A percentile compares a stretch with the other conserved stretches of the same genome.
These are phyloP conservation scores for Suillus luteus DNA, from an alignment of 768 basidiomycete species.

Conservation along the genomic window DNA sequence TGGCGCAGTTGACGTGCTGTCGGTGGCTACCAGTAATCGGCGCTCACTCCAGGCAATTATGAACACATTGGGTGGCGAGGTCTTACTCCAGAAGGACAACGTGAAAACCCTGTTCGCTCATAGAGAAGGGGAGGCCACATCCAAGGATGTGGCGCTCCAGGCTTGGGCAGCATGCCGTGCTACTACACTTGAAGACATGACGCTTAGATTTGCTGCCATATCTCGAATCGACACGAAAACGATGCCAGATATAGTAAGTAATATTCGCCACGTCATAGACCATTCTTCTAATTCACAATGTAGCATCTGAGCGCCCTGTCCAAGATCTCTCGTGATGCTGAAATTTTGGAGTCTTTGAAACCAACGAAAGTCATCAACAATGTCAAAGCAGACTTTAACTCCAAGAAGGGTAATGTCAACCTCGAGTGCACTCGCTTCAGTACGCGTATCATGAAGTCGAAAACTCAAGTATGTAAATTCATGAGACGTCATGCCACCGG, in stretches of 20 bases:
- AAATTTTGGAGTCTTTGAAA: conserved; percentile 50
- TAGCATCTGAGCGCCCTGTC: conserved; percentile 48
- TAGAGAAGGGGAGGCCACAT: conserved; percentile 22
- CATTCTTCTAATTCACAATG: conserved; percentile 4
- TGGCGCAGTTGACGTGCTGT: conserved; percentile 45
- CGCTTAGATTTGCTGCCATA: conserved; percentile 17
- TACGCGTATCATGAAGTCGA: conserved; percentile 38
- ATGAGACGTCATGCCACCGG: not conserved
- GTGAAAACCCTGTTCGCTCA: conserved; percentile 35
- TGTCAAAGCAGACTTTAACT: conserved; percentile 31
- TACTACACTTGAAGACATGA: conserved; percentile 28
- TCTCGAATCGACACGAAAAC: conserved; percentile 28
- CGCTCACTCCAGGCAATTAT: conserved; percentile 38
- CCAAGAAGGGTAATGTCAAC: conserved; percentile 33
- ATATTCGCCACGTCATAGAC: not conserved
- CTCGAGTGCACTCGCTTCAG: conserved; percentile 45
- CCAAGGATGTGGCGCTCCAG: conserved; percentile 35
- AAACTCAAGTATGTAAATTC: not conserved
- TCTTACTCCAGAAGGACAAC: conserved; percentile 26
- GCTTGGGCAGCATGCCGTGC: conserved; percentile 50
- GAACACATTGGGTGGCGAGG: conserved; percentile 40
- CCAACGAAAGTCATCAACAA: conserved; percentile 47
- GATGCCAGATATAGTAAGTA: conserved; percentile 33
- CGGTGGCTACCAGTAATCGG: conserved; percentile 28
- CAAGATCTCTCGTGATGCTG: conserved; percentile 46